Evolutionary conservation across 495 filamentous ascomycete species (phyloP), one percentile per base, ranked within the genome.

Genomic region (Penicillium macrosclerotiorum): DNA sequence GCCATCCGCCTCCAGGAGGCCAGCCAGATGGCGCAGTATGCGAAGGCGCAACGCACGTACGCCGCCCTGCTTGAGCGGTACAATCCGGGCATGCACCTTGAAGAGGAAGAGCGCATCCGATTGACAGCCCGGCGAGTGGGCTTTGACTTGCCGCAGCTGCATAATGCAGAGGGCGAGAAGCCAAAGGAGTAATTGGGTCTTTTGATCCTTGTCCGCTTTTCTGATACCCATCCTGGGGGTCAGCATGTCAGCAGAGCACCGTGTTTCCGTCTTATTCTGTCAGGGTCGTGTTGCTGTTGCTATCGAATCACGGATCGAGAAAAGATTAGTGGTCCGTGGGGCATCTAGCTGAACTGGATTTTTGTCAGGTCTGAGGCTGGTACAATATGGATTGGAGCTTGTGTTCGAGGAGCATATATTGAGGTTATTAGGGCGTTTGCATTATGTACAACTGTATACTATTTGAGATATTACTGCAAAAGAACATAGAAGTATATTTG

Each of bases 41-140:
- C 89, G 3, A 78, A 79, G 39, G 87, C 92, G 26, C 93, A 98
- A 68, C 72, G 91, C 13, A 78, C 78, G 64, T 96, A 97, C 57
- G 76, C 78, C 5, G 81, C 78, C 30, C 65, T 96, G 26, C 49
- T 97, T 18, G 92, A 96, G 62, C 76, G 89, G 55, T 98, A 97
- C 68, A 98, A 97, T 62, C 90, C 91, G 5, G 88, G 89, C 5
- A 85, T 90, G 81, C 70, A 69, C 35, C 82, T 92, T 81, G 81
- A 84, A 54, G 84, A 93, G 67, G 89, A 94, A 68, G 90, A 94
- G 71, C 74, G 82, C 50, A 82, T 96, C 30, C 59, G 88, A 45
- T 69, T 96, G 73, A 88, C 88, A 47, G 92, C 93, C 11, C 73
- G 88, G 66, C 78, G 88, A 65, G 89, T 96, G 34, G 93, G 92